Conservation (phyloP, 2,329 filamentous ascomycete genomes). For the Endothia cerciana region DNA sequence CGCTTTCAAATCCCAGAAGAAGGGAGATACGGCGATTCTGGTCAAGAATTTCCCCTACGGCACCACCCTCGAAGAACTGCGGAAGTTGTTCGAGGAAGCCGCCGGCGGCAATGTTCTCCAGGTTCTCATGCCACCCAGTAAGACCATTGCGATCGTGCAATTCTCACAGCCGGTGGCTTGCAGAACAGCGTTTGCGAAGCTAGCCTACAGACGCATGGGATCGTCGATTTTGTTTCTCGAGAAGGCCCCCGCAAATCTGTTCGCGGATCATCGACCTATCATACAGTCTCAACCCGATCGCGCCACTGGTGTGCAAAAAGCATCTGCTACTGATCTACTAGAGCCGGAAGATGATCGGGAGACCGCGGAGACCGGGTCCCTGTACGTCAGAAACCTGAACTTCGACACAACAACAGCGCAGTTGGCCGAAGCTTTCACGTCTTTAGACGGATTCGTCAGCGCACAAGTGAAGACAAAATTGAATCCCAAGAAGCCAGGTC, state of each 20-base stretch:
- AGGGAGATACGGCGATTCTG: slow-evolving; percentile 84
- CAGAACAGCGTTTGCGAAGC: slow-evolving; percentile 78
- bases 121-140: slow-evolving; percentile 89
- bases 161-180: slow-evolving; percentile 80
- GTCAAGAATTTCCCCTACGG: slow-evolving; percentile 95
- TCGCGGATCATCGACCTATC: slow-evolving; percentile 47
- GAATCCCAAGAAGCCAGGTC: slow-evolving; percentile 86
- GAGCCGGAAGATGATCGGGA: slow-evolving; percentile 58
- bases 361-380: slow-evolving; percentile 70
- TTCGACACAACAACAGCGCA: slow-evolving; percentile 82
- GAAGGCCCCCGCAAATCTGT: slow-evolving; percentile 85
- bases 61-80: slow-evolving; percentile 77
- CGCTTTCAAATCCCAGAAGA: slow-evolving; percentile 82
- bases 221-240: slow-evolving; percentile 92
- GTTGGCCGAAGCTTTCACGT: slow-evolving; percentile 76
- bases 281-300: slow-evolving; percentile 40
- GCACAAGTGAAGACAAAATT: slow-evolving; percentile 91
- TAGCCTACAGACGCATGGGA: slow-evolving; percentile 90
- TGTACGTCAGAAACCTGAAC: slow-evolving; percentile 93
- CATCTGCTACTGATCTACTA: slow-evolving; percentile 71
- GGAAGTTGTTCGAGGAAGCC: slow-evolving; percentile 75
- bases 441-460: slow-evolving; percentile 85
- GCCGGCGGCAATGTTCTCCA: slow-evolving; percentile 75
- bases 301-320: slow-evolving; percentile 57
- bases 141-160: slow-evolving; percentile 92